Percentiles rank a stretch among this genome's conserved stretches.
Evolutionary conservation across 2,329 filamentous ascomycete genomes (phyloP).

Genomic region (Curvularia verruculosa): DNA sequence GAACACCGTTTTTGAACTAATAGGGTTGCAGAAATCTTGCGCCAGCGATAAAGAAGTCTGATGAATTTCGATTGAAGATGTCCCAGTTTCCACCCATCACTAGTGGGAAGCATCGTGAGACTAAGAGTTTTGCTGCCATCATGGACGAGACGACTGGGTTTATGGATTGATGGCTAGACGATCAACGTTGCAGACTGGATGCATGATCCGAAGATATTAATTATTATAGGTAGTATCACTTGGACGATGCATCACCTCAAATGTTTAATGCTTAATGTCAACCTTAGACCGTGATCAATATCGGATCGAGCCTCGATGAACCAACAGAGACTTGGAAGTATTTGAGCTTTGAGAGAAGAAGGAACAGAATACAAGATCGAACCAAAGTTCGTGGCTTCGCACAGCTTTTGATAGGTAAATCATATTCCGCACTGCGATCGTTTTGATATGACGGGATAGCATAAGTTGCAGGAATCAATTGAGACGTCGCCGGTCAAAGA

Average conservation of each 20-base stretch:
- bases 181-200: background rate
- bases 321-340: background rate
- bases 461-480: background rate
- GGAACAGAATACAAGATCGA: background rate
- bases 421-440: background rate
- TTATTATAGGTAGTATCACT: background rate
- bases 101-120: conserved; percentile 44
- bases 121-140: conserved; percentile 43
- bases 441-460: background rate
- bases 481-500: background rate
- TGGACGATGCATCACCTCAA: no score
- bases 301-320: background rate
- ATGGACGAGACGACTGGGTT: conserved; percentile 48
- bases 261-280: no score
- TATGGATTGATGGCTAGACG: conserved; percentile 32
- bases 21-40: conserved; percentile 51
- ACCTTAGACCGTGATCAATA: background rate
- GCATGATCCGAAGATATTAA: background rate
- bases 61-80: conserved; percentile 47
- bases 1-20: conserved; percentile 1
- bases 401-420: background rate
- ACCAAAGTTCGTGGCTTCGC: background rate
- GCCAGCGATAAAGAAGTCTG: conserved; percentile 56
- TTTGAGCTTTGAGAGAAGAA: background rate
- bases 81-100: conserved; percentile 44